Percentiles rank a stretch among this genome's conserved stretches.
phyloP scores from a whole-genome alignment of 164 flowering plant species.

The Piper betle region DNA sequence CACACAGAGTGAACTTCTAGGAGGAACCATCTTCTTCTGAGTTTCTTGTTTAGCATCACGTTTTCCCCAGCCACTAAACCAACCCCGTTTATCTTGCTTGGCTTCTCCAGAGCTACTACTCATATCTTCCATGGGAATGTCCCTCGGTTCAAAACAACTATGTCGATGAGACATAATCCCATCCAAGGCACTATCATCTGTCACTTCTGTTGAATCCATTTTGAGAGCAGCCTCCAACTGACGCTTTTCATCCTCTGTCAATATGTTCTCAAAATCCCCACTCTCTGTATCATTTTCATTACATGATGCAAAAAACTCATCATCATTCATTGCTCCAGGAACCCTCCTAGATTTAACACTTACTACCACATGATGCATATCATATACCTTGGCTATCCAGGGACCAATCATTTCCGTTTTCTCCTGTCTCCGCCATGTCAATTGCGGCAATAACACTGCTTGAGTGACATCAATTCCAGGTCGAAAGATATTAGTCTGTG shows the following conservation, averaged over 20 bases:
- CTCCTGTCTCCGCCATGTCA: constrained; percentile 85
- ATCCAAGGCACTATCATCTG: constrained; percentile 24
- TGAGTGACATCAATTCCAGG: constrained; percentile 91
- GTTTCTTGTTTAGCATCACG: constrained; percentile 37
- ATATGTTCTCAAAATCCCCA: constrained; percentile 47
- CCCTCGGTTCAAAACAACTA: constrained; percentile 58
- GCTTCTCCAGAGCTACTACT: constrained; percentile 36
- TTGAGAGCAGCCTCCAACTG: constrained; percentile 79
- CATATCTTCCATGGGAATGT: constrained; percentile 44
- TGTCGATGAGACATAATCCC: constrained; percentile 52
- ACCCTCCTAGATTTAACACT: constrained; percentile 81
- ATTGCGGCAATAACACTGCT: constrained; percentile 74
- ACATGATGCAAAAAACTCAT: constrained; percentile 48
- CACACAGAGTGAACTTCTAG: constrained; percentile 65
- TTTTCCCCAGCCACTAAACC: constrained; percentile 87
- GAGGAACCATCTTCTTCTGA: constrained; percentile 41
- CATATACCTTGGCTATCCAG: constrained; percentile 83
- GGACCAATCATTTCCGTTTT: constrained; percentile 59
- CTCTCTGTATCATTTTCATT: constrained; percentile 59
- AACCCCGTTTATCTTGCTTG: constrained; percentile 68
- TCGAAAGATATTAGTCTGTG: constrained; percentile 72
- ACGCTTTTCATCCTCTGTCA: constrained; percentile 75
- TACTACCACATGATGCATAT: constrained; percentile 84
- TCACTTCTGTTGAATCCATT: constrained; percentile 42
- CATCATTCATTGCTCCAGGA: constrained; percentile 83